Percentiles rank a stretch among this genome's conserved stretches.
phyloP scores from a whole-genome alignment of 345 rosid genomes.

The Abelmoschus esculentus region DNA sequence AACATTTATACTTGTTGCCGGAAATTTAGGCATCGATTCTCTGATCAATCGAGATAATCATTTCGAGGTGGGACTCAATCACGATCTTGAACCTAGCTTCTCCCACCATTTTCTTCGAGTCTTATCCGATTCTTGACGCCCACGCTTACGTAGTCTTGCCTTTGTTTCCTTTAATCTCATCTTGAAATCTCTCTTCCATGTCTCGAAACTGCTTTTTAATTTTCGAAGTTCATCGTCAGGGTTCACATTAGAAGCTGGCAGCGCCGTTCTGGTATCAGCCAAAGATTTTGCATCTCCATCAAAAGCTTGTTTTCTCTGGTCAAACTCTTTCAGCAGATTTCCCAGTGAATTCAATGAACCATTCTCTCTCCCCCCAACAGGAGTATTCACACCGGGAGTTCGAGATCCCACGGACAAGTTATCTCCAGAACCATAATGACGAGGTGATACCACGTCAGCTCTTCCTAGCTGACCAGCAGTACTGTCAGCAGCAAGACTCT shows the following conservation, averaged over 20 bases:
- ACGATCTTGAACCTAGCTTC: constrained; percentile 29
- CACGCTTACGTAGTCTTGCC: constrained; percentile 52
- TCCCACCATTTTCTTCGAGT: constrained; percentile 85
- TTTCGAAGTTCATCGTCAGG: constrained; percentile 61
- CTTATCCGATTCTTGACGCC: constrained; percentile 39
- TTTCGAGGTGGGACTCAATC: not conserved
- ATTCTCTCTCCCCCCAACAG: constrained; percentile 42
- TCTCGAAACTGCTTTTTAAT: constrained; percentile 55
- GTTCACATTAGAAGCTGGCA: constrained; percentile 26
- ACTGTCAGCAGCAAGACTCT: constrained; percentile 55
- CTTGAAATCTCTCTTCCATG: constrained; percentile 90
- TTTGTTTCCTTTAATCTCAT: constrained; percentile 61
- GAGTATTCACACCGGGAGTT: constrained; percentile 59
- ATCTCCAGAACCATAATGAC: constrained; percentile 60
- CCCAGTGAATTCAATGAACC: constrained; percentile 43
- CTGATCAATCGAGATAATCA: not conserved
- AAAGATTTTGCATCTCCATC: constrained; percentile 56
- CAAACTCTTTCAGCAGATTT: constrained; percentile 67
- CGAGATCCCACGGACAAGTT: constrained; percentile 38
- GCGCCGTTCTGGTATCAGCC: constrained; percentile 36
- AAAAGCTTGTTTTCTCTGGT: constrained; percentile 53
- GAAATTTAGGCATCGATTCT: not conserved
- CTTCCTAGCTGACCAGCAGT: constrained; percentile 41
- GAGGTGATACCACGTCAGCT: constrained; percentile 49
- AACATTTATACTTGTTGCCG: not conserved